phyloP scores from a whole-genome alignment of 176 grass and related monocot genomes.

The Tillandsia fasciculata region DNA sequence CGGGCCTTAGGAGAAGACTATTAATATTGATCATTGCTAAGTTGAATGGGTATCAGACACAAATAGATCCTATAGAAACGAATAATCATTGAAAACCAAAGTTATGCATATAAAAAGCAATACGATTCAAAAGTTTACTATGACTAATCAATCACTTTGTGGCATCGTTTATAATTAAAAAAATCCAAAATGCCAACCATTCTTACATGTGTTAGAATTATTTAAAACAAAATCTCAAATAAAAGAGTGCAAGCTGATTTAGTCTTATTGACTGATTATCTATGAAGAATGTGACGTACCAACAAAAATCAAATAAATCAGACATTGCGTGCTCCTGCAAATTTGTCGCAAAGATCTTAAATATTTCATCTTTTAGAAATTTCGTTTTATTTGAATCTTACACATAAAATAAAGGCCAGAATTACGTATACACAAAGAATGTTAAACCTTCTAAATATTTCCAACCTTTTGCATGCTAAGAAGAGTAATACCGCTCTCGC shows the following conservation, averaged over 20 bases:
- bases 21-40: no score
- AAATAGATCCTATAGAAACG: no score
- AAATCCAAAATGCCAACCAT: no score
- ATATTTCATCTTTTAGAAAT: conserved; percentile 19
- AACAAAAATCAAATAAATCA: conserved; percentile 80
- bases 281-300: conserved; percentile 62
- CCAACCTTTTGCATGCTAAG: conserved; percentile 30
- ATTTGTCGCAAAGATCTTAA: conserved; percentile 22
- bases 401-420: conserved; percentile 9
- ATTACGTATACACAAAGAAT: background rate
- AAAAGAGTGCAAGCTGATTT: background rate
- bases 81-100: no score
- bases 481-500: conserved; percentile 19
- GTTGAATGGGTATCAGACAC: no score
- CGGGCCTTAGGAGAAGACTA: no score
- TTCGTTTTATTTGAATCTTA: conserved; percentile 19
- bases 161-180: no score
- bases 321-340: conserved; percentile 57
- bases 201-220: background rate
- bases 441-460: background rate
- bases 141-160: no score
- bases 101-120: no score
- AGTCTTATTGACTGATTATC: conserved; percentile 39
- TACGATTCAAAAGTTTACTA: no score
- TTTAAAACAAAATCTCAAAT: background rate